phyloP scores from a whole-genome alignment of 2,329 filamentous ascomycete species.

The Peltaster fructicola region DNA sequence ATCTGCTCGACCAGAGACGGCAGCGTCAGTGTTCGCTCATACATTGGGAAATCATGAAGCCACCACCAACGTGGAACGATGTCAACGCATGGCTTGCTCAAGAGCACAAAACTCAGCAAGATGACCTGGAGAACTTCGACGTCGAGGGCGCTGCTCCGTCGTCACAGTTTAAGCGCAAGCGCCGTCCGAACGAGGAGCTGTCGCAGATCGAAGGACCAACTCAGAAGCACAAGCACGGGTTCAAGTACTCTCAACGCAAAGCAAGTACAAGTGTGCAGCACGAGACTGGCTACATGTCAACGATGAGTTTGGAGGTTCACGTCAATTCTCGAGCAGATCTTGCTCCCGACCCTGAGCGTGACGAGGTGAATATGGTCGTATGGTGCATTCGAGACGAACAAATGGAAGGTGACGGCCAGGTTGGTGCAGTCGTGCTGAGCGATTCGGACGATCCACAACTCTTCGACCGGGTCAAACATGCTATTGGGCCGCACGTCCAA shows the following conservation, averaged over 20 bases:
- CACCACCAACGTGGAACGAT: conserved; percentile 52
- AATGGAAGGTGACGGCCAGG: conserved; percentile 49
- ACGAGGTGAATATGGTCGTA: conserved; percentile 75
- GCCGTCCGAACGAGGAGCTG: conserved; percentile 24
- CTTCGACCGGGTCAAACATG: conserved; percentile 42
- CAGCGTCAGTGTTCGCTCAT: conserved; percentile 42
- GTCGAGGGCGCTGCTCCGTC: conserved; percentile 14
- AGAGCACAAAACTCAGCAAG: conserved; percentile 6
- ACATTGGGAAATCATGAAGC: conserved; percentile 58
- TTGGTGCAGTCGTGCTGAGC: conserved; percentile 53
- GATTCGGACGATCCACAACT: conserved; percentile 37
- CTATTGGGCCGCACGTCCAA: conserved; percentile 36
- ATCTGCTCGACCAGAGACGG: conserved; percentile 33
- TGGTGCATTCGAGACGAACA: conserved; percentile 54
- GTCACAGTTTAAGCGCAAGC: conserved; percentile 18
- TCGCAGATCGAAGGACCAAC: conserved; percentile 86
- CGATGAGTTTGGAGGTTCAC: conserved; percentile 85
- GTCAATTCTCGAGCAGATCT: conserved; percentile 70
- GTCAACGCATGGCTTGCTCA: conserved; percentile 51
- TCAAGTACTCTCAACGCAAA: conserved; percentile 67
- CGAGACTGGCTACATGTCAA: conserved; percentile 87
- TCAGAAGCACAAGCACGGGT: conserved; percentile 62
- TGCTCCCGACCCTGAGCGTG: conserved; percentile 75
- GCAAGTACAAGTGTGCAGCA: conserved; percentile 62
- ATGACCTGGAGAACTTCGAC: conserved; percentile 9